Base-by-base conservation (phyloP, 2,329 filamentous ascomycete species). In the Diplodia sapinea region DNA sequence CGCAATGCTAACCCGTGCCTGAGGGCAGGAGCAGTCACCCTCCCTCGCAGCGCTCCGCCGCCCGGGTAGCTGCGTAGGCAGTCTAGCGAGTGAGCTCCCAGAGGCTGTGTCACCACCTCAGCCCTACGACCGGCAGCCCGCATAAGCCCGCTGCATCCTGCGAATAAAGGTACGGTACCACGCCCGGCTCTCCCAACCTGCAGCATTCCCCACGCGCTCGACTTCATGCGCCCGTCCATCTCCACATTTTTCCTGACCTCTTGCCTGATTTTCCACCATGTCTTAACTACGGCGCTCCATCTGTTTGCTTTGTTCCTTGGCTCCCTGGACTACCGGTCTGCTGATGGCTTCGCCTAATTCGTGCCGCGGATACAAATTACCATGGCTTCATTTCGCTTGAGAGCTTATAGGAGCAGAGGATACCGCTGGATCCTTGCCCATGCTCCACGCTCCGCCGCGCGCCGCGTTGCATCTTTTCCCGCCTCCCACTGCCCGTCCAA, bases 291-390 rank as follows among this genome's bases (percentile, higher is more conserved):
- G 9, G 40, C 56, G 56, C 38, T 47, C 47, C 57, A 23, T 62
- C 13, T 50, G 36, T 62, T 62, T 23, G 23, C 40, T 62, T 50
- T 62, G 57, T 62, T 43, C 50, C 57, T 50, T 49, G 57, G 57
- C 57, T 62, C 57, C 40, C 40, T 62, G 26, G 9, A 13, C 23
- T 23, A 26, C 40, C 31, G 57, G 40, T 62, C 40, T 49, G 40
- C 23, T 62, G 57, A 62, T 62, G 57, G 40, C 57, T 50, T 62
- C 57, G 15, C 40, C 57, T 50, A 43, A 62, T 62, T 50, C 57
- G 57, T 50, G 40, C 40, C 26, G 40, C 15, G 15, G 31, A 50
- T n/a, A 49, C 40, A 62, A 62, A 15, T 29, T 49, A 26, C 40
- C 57, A 62, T 49, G 57, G 47, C 40, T 36, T 62, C 57, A 50